A percentile compares a stretch with the other conserved stretches of the same genome.
phyloP scores from a whole-genome alignment of 495 filamentous ascomycete species.

The Talaromyces liani region DNA sequence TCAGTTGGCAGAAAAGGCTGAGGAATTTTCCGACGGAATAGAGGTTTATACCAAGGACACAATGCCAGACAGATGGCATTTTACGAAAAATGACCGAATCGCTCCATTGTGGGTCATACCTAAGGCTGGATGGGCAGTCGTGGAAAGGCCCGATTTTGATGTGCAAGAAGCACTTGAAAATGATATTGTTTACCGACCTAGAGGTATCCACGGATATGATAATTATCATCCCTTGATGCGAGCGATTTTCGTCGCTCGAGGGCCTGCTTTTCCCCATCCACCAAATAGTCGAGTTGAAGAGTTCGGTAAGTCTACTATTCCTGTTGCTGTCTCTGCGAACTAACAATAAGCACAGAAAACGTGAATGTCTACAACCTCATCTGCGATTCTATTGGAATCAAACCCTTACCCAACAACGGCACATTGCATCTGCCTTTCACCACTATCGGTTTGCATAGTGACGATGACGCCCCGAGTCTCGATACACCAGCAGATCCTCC shows the following conservation, averaged over 20 bases:
- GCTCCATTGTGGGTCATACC: slow-evolving; percentile 90
- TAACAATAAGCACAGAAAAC: slow-evolving; percentile 57
- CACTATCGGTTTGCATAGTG: slow-evolving; percentile 60
- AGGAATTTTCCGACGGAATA: slow-evolving; percentile 54
- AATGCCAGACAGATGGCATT: slow-evolving; percentile 89
- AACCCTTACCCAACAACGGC: slow-evolving; percentile 72
- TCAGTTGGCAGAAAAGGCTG: slow-evolving; percentile 33
- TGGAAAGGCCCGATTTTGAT: slow-evolving; percentile 71
- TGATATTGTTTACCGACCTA: slow-evolving; percentile 61
- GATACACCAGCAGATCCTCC: slow-evolving; percentile 35
- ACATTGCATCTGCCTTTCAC: slow-evolving; percentile 72
- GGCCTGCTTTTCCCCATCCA: slow-evolving; percentile 79
- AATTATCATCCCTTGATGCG: slow-evolving; percentile 86
- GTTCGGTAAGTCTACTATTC: slow-evolving; percentile 64
- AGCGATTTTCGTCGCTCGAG: slow-evolving; percentile 82
- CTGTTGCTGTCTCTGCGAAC: not conserved
- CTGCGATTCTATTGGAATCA: slow-evolving; percentile 71
- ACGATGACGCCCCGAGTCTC: slow-evolving; percentile 24
- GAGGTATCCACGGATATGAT: slow-evolving; percentile 85
- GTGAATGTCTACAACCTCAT: slow-evolving; percentile 92
- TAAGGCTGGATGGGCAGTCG: slow-evolving; percentile 82
- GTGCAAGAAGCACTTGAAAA: slow-evolving; percentile 52
- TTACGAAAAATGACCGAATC: slow-evolving; percentile 75
- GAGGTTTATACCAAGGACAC: slow-evolving; percentile 78
- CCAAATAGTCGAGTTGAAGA: slow-evolving; percentile 69